Conservation (phyloP, 345 rosid genomes). For the Gynandropsis gynandra region DNA sequence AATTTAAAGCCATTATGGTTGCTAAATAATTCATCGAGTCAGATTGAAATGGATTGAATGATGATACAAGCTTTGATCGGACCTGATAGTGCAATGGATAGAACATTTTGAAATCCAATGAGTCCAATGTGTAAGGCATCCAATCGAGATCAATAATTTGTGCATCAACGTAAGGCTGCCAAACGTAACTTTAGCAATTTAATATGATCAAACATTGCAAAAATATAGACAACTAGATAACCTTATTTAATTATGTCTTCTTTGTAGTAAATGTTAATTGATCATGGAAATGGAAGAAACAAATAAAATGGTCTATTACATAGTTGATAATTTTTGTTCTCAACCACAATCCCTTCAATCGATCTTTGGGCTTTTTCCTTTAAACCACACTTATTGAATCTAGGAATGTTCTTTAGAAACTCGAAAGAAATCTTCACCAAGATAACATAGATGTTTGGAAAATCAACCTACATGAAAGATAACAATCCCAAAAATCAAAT, state of each 20-base stretch:
- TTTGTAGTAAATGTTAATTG: neutral
- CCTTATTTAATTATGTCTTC: too few species aligned
- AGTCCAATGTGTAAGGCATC: slow-evolving; percentile 19
- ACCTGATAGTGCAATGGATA: slow-evolving; percentile 38
- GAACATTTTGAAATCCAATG: slow-evolving; percentile 32
- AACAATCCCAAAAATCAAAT: neutral
- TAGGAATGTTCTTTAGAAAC: slow-evolving; percentile 18
- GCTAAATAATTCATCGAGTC: slow-evolving; percentile 10
- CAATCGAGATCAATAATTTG: slow-evolving; percentile 30
- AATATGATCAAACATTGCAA: too few species aligned
- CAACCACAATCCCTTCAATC: slow-evolving; percentile 42
- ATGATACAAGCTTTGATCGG: slow-evolving; percentile 33
- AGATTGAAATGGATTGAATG: slow-evolving; percentile 25
- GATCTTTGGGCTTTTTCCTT: slow-evolving; percentile 42
- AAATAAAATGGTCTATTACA: slow-evolving; percentile 29
- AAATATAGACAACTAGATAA: too few species aligned
- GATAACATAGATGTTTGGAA: slow-evolving; percentile 23
- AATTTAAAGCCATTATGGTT: slow-evolving; percentile 6
- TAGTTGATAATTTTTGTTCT: slow-evolving; percentile 43
- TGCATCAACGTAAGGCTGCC: slow-evolving; percentile 17
- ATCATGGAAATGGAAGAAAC: slow-evolving; percentile 1
- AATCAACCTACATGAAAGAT: slow-evolving; percentile 5
- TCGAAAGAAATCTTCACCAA: slow-evolving; percentile 21
- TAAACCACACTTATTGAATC: slow-evolving; percentile 25
- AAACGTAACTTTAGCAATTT: too few species aligned